Percentiles rank a stretch among this genome's conserved stretches.
These are phyloP conservation scores for Saccharomyces eubayanus DNA, from an alignment of 805 yeast species.

Conservation along the genomic window DNA sequence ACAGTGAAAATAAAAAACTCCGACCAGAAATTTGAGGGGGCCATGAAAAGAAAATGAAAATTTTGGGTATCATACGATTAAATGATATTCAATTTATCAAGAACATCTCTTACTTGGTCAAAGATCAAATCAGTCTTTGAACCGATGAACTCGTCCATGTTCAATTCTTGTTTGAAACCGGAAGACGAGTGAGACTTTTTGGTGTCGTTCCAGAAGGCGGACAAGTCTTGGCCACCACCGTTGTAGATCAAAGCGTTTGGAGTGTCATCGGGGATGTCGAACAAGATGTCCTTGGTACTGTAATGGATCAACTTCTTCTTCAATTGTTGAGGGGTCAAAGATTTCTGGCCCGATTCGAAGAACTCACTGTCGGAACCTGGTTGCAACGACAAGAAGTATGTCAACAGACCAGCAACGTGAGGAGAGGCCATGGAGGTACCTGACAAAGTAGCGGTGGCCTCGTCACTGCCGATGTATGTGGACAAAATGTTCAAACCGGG, in stretches of 20 bases:
- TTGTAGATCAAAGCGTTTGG: conserved; percentile 70
- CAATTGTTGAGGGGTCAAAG: conserved; percentile 59
- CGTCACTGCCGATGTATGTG: conserved; percentile 65
- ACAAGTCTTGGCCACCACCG: conserved; percentile 68
- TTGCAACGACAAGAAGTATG: conserved; percentile 79
- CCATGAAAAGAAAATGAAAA: neutral
- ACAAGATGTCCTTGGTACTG: conserved; percentile 51
- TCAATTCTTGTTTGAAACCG: neutral
- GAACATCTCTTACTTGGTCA: conserved; percentile 22
- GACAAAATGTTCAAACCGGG: conserved; percentile 88
- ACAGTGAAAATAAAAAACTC: neutral
- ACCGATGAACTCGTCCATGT: neutral
- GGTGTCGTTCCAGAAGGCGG: conserved; percentile 47
- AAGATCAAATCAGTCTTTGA: conserved; percentile 20
- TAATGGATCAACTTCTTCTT: conserved; percentile 64
- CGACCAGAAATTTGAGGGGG: neutral
- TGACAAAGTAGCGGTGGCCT: conserved; percentile 70
- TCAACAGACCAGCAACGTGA: conserved; percentile 81
- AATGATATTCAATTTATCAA: conserved; percentile 21
- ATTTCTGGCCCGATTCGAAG: conserved; percentile 40
- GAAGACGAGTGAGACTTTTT: neutral
- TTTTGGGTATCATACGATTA: neutral
- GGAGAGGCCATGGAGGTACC: conserved; percentile 99
- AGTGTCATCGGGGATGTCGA: conserved; percentile 60
- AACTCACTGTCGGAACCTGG: conserved; percentile 64